These are phyloP conservation scores for Boletus vermiculosoides DNA, from an alignment of 768 basidiomycete species.

Conservation along the genomic window DNA sequence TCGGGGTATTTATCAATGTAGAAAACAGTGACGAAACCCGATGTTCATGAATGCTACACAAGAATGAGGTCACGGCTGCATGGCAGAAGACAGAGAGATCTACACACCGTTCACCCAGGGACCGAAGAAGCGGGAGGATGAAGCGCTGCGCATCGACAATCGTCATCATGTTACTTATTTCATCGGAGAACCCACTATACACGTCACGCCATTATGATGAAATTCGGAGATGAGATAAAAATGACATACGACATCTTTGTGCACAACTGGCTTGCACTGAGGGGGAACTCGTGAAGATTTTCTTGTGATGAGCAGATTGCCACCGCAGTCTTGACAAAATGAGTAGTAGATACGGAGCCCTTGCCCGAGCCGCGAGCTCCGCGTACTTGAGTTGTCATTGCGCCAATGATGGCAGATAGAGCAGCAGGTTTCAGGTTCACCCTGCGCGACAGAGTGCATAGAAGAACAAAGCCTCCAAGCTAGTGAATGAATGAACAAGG, in stretches of 20 bases:
- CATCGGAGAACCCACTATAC: constrained; percentile 46
- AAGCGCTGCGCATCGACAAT: constrained; percentile 59
- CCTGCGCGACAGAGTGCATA: constrained; percentile 69
- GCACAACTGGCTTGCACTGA: constrained; percentile 40
- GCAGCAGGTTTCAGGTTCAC: constrained; percentile 57
- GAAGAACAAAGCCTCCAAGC: constrained; percentile 74
- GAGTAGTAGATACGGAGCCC: constrained; percentile 45
- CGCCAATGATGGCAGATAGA: constrained; percentile 53
- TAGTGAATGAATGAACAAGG: constrained; percentile 23
- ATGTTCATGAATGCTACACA: constrained; percentile 33
- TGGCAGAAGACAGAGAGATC: not conserved
- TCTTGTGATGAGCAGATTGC: constrained; percentile 66
- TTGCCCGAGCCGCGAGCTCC: constrained; percentile 19
- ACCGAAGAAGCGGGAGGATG: constrained; percentile 48
- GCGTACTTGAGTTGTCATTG: constrained; percentile 51
- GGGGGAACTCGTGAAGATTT: constrained; percentile 46
- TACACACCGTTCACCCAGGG: constrained; percentile 42
- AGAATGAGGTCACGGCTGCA: not conserved
- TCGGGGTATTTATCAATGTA: constrained; percentile 29
- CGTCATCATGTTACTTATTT: constrained; percentile 41
- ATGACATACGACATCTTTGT: constrained; percentile 49
- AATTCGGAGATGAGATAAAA: not conserved
- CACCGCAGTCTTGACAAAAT: constrained; percentile 64
- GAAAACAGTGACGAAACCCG: constrained; percentile 30
- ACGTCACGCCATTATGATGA: not conserved